Evolutionary conservation across 805 yeast genomes (phyloP).

Genomic region (Citeromyces nyonsensis): DNA sequence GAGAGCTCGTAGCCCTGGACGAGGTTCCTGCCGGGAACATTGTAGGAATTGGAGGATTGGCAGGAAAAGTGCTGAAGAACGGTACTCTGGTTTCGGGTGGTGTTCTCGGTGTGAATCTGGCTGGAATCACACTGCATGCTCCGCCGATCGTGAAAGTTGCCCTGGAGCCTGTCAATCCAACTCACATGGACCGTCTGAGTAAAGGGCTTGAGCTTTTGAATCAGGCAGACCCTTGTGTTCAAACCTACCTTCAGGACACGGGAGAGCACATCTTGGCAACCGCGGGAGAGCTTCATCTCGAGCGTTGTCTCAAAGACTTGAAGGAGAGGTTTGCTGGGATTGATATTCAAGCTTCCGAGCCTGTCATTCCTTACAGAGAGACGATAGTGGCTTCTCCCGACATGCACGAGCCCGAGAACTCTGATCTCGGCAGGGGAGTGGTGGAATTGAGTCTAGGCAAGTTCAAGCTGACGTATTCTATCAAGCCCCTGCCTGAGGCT

Average conservation of each 20-base stretch:
- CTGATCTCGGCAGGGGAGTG: slow-evolving; percentile 32
- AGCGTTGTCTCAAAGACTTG: slow-evolving; percentile 84
- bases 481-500: slow-evolving; percentile 38
- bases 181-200: slow-evolving; percentile 60
- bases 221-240: slow-evolving; percentile 90
- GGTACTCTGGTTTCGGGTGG: slow-evolving; percentile 63
- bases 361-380: slow-evolving; percentile 90
- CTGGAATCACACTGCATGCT: slow-evolving; percentile 59
- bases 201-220: slow-evolving; percentile 66
- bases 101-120: slow-evolving; percentile 54
- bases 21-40: slow-evolving; percentile 90
- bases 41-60: slow-evolving; percentile 88
- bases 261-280: slow-evolving; percentile 92
- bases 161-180: slow-evolving; percentile 84
- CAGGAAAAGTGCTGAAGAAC: slow-evolving; percentile 65
- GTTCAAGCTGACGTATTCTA: slow-evolving; percentile 21
- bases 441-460: slow-evolving; percentile 35
- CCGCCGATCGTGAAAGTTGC: slow-evolving; percentile 93
- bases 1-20: slow-evolving; percentile 65
- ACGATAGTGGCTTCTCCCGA: slow-evolving; percentile 43
- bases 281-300: slow-evolving; percentile 94
- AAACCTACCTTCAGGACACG: slow-evolving; percentile 67
- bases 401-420: slow-evolving; percentile 30
- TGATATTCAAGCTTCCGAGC: slow-evolving; percentile 76
- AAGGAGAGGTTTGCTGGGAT: slow-evolving; percentile 85